These are phyloP conservation scores for Periconia sp. DNA, from an alignment of 2,329 filamentous ascomycete species.

Conservation along the genomic window DNA sequence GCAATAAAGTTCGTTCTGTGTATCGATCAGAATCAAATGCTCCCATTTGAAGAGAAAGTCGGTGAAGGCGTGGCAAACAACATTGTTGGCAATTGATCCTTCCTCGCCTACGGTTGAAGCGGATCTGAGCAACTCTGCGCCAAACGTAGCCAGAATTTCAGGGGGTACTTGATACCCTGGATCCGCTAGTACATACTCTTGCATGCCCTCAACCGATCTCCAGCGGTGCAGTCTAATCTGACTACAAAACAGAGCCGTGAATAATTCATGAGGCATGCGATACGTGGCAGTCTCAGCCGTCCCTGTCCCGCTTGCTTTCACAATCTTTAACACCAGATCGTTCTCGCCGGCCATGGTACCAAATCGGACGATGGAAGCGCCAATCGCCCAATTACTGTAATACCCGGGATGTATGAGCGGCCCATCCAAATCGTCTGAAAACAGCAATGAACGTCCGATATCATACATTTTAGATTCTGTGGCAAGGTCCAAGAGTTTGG, in stretches of 20 bases:
- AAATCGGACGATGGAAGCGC: conserved; percentile 57
- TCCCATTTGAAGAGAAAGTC: conserved; percentile 37
- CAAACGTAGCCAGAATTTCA: conserved; percentile 34
- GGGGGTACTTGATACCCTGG: conserved; percentile 27
- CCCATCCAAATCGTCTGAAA: conserved; percentile 55
- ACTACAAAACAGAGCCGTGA: conserved; percentile 46
- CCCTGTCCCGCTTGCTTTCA: conserved; percentile 23
- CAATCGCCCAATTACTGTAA: conserved; percentile 52
- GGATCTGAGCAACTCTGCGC: conserved; percentile 29
- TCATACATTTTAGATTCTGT: conserved; percentile 50
- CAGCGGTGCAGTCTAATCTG: conserved; percentile 46
- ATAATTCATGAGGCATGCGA: conserved; percentile 36
- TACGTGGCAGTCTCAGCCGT: conserved; percentile 20
- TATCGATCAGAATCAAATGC: conserved; percentile 20
- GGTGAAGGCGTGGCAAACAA: conserved; percentile 28
- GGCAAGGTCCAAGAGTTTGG: conserved; percentile 54
- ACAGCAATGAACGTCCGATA: conserved; percentile 57
- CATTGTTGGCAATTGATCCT: conserved; percentile 1
- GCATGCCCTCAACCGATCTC: conserved; percentile 43
- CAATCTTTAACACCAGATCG: conserved; percentile 34
- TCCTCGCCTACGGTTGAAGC: conserved; percentile 14
- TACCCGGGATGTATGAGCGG: conserved; percentile 51
- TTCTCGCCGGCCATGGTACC: conserved; percentile 54
- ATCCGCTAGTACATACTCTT: conserved; percentile 31
- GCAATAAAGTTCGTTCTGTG: conserved; percentile 32